These are phyloP conservation scores for Beauveria pseudobassiana DNA, from an alignment of 2,329 filamentous ascomycete species.

Conservation along the genomic window DNA sequence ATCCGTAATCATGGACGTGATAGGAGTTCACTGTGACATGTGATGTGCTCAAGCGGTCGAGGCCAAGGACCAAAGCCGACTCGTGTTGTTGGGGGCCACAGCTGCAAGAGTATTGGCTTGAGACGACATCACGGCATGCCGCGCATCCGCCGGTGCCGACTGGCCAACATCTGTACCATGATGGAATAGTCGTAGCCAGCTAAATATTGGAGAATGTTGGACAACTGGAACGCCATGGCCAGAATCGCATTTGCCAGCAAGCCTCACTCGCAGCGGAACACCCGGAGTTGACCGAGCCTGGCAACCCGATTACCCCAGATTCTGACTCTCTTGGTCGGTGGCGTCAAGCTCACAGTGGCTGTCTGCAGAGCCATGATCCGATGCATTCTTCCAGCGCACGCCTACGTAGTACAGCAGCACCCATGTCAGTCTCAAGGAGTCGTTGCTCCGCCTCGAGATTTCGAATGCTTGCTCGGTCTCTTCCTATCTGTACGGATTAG, in stretches of 20 bases:
- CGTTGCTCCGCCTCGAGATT: too few relatives aligned
- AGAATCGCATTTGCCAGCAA: not conserved
- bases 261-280: not conserved
- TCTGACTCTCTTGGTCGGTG: not conserved
- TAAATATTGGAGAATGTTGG: not conserved
- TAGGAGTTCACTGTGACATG: not conserved
- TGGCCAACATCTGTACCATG: not conserved
- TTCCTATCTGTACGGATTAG: too few relatives aligned
- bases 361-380: not conserved
- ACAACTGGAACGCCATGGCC: too few relatives aligned
- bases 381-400: too few relatives aligned
- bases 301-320: not conserved
- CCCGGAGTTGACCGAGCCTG: not conserved
- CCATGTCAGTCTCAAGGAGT: too few relatives aligned
- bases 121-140: not conserved
- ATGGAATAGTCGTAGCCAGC: not conserved
- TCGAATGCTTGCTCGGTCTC: too few relatives aligned
- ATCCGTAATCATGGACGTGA: not conserved
- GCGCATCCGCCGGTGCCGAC: not conserved
- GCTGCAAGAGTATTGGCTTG: not conserved
- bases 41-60: not conserved
- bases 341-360: not conserved
- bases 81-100: not conserved
- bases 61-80: not conserved
- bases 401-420: not conserved